These are phyloP conservation scores for Cercophora samala DNA, from an alignment of 495 filamentous ascomycete genomes.

Conservation along the genomic window DNA sequence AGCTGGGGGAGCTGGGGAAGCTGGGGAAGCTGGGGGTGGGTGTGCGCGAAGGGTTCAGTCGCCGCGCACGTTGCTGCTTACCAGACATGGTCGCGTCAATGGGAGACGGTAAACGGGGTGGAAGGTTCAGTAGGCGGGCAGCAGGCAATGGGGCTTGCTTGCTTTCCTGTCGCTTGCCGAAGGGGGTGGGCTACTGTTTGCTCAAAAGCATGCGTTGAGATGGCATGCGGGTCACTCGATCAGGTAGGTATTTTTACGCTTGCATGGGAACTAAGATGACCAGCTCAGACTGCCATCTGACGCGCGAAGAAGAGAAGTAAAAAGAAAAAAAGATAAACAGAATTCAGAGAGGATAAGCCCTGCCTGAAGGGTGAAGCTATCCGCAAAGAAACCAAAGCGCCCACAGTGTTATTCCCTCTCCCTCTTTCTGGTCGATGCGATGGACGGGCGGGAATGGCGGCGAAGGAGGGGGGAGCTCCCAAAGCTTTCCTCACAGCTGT, in stretches of 20 bases:
- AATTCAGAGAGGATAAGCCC: conserved; percentile 5
- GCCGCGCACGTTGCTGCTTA: conserved; percentile 29
- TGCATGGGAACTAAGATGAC: conserved; percentile 19
- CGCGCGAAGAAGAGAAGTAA: conserved; percentile 13
- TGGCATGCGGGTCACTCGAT: conserved; percentile 33
- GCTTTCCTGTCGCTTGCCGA: neutral
- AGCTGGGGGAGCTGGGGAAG: conserved; percentile 7
- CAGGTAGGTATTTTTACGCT: conserved; percentile 29
- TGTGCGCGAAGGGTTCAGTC: conserved; percentile 9
- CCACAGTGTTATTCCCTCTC: conserved; percentile 6
- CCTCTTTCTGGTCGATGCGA: conserved; percentile 9
- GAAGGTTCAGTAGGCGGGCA: neutral
- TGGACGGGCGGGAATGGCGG: neutral
- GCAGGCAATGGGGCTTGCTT: conserved; percentile 10
- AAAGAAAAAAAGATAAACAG: neutral
- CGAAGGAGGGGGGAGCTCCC: conserved; percentile 1
- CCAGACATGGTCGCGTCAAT: conserved; percentile 34
- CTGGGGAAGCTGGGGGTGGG: conserved; percentile 6
- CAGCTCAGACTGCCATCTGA: conserved; percentile 12
- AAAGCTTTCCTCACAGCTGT: conserved; percentile 4
- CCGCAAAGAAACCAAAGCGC: conserved; percentile 12
- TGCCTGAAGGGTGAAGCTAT: conserved; percentile 19
- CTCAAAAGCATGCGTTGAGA: conserved; percentile 32
- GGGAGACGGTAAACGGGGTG: conserved; percentile 16
- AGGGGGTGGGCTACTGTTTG: conserved; percentile 29